Evolutionary conservation across 1,284 basidiomycete genomes (phyloP), one percentile per base, ranked within the genome.

Genomic region (Boletellus deceptivus): DNA sequence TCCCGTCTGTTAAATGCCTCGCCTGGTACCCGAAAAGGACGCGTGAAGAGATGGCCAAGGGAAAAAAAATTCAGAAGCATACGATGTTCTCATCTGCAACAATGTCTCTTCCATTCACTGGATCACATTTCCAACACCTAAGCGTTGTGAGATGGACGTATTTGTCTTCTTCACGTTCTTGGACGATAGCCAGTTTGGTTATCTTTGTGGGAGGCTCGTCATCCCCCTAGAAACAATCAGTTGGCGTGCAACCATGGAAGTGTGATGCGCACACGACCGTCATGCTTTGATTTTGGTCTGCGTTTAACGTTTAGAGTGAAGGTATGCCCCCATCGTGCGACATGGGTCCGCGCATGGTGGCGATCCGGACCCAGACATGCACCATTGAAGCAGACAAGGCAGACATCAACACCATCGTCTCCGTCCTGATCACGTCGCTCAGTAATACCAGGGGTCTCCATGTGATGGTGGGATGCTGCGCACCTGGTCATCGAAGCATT

Each of bases 401-500:
- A 99, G 44, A 98, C 90, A 57, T 98, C 87, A 52, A 98, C 76
- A 11, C 96, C 96, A 13, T 77, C 70, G 0, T 83, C 77, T 14
- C 73, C 72, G 64, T 94, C 91, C 86, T 49, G 93, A 61, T 39
- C 33, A 42, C 18, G 43, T 46, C 41, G 29, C 45, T 60, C 37
- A 42, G 53, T 46, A 49, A 34, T 52, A 44, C 49, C 16, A 33
- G 41, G 10, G 24, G 18, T 27, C 41, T 25, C 43, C 17, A 43
- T 31, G 24, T 24, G 37, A 58, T 49, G 43, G 22, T 29, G 24
- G 27, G 47, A 58, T 55, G 54, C 53, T 1, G 59, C 74, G 43
- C 63, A 89, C 93, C 79, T 96, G 92, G 62, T 84, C 85, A 69
- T 98, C 95, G 67, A 98, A 99, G 70, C 96, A 99, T 54, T 95